These are phyloP conservation scores for Lentinula boryana DNA, from an alignment of 768 basidiomycete species.

Conservation along the genomic window DNA sequence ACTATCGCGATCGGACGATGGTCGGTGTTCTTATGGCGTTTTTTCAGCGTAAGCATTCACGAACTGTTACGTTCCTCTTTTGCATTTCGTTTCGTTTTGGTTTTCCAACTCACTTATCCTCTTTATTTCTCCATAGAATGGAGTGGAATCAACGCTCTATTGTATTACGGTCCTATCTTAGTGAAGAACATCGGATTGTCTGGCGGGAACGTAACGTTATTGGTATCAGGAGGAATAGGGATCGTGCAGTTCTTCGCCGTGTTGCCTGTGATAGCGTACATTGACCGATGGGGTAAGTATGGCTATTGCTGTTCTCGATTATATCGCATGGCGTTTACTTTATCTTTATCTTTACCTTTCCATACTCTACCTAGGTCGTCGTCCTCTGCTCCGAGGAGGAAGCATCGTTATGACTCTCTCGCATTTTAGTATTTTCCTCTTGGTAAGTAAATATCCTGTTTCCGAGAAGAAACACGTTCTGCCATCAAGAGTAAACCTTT, in stretches of 20 bases:
- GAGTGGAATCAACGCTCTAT: constrained; percentile 80
- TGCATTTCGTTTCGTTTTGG: constrained; percentile 14
- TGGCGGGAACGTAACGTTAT: constrained; percentile 51
- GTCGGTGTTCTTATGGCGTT: constrained; percentile 75
- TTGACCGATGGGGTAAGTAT: constrained; percentile 55
- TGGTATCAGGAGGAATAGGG: constrained; percentile 76
- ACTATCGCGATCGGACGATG: constrained; percentile 55
- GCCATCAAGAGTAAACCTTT: not conserved
- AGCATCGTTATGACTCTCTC: constrained; percentile 58
- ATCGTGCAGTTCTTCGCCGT: constrained; percentile 75
- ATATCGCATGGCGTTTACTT: too few relatives aligned
- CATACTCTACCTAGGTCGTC: constrained; percentile 36
- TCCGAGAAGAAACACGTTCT: not conserved
- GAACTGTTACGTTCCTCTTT: constrained; percentile 15
- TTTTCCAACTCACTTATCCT: not conserved
- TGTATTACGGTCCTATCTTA: constrained; percentile 78
- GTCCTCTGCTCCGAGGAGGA: constrained; percentile 60
- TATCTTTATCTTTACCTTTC: not conserved
- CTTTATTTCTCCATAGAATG: constrained; percentile 48
- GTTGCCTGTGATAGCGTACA: constrained; percentile 63
- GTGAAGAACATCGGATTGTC: constrained; percentile 57
- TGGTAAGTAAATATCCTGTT: constrained; percentile 34
- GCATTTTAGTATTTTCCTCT: constrained; percentile 56
- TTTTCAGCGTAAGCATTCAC: constrained; percentile 56
- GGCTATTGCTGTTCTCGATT: not conserved